Conservation (phyloP, 148 eudicot genomes). For the Silene conica region DNA sequence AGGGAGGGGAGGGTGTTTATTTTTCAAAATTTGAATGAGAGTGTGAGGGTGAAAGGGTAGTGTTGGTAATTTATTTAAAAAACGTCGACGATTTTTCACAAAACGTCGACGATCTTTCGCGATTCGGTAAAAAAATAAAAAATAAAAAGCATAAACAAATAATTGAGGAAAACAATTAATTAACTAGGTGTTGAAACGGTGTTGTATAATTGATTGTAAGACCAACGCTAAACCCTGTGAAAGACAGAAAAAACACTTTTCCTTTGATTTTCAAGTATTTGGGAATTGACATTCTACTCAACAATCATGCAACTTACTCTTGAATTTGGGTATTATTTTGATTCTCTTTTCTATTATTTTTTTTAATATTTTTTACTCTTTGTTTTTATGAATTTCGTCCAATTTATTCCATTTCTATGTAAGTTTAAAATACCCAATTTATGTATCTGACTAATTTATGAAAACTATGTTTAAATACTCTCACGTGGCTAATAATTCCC, state of each 20-base stretch:
- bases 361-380: no score
- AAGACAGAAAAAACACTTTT: neutral
- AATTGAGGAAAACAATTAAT: no score
- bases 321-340: conserved; percentile 66
- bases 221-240: conserved; percentile 32
- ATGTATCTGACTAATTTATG: neutral
- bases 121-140: no score
- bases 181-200: neutral
- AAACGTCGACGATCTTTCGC: no score
- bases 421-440: neutral
- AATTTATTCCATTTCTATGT: neutral
- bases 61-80: no score
- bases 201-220: neutral
- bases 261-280: neutral
- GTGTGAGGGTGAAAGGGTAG: no score
- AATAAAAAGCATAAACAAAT: no score
- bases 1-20: no score
- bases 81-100: no score
- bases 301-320: conserved; percentile 67
- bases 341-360: neutral
- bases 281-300: neutral
- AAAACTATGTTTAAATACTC: no score
- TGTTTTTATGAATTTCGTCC: neutral
- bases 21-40: no score
- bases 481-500: no score